phyloP scores from a whole-genome alignment of 495 filamentous ascomycete species.

The Thermothielavioides terrestris region DNA sequence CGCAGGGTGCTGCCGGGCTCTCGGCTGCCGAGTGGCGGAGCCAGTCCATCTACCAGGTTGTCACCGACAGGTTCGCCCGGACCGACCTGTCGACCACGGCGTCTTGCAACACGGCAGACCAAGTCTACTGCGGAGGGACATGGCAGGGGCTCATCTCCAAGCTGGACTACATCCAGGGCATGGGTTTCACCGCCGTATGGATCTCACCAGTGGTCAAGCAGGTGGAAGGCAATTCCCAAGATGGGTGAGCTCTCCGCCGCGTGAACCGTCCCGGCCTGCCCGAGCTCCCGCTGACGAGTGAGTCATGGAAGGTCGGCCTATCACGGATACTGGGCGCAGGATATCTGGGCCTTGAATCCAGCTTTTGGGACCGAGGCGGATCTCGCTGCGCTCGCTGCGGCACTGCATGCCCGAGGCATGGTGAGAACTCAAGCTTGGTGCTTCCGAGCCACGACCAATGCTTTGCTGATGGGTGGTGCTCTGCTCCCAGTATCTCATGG shows the following conservation, averaged over 20 bases:
- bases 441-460: background rate
- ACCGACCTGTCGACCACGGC: slow-evolving; percentile 55
- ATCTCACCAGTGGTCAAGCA: slow-evolving; percentile 67
- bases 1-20: slow-evolving; percentile 9
- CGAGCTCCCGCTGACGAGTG: background rate
- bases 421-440: slow-evolving; percentile 10
- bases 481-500: slow-evolving; percentile 58
- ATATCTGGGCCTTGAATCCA: slow-evolving; percentile 55
- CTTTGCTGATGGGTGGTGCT: background rate
- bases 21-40: slow-evolving; percentile 36
- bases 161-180: slow-evolving; percentile 61
- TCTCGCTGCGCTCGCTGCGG: slow-evolving; percentile 49
- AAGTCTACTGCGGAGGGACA: slow-evolving; percentile 66
- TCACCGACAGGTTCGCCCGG: slow-evolving; percentile 69
- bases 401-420: slow-evolving; percentile 56
- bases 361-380: slow-evolving; percentile 62
- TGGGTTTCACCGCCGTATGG: slow-evolving; percentile 81
- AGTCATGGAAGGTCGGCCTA: slow-evolving; percentile 38
- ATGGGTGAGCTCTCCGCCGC: slow-evolving; percentile 36
- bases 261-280: background rate
- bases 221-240: slow-evolving; percentile 39
- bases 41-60: slow-evolving; percentile 63
- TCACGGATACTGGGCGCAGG: slow-evolving; percentile 70
- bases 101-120: slow-evolving; percentile 38
- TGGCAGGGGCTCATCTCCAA: slow-evolving; percentile 64